Percentiles rank a stretch among this genome's conserved stretches.
Evolutionary conservation across 306 rosid genomes (phyloP).

Genomic region (Quercus gilva): DNA sequence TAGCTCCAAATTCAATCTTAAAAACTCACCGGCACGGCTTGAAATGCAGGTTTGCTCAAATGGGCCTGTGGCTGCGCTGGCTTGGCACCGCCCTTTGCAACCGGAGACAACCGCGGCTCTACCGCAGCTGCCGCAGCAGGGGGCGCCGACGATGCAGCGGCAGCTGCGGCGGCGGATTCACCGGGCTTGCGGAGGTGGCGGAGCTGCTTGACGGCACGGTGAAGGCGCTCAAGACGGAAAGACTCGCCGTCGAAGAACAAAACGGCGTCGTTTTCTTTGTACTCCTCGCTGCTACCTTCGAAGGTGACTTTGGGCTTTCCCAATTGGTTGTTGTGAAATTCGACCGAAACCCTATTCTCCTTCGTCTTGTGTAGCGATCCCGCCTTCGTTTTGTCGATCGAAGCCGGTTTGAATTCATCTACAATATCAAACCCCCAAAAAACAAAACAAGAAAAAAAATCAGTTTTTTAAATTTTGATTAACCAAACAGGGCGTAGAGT

Average conservation of each 20-base stretch:
- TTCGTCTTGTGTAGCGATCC: constrained; percentile 76
- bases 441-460: neutral
- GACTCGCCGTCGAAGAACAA: constrained; percentile 81
- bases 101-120: constrained; percentile 72
- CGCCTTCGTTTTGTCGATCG: constrained; percentile 73
- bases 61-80: constrained; percentile 6
- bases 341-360: constrained; percentile 81
- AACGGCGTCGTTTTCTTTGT: constrained; percentile 80
- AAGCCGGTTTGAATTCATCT: constrained; percentile 95
- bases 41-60: constrained; percentile 43
- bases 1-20: too few relatives aligned
- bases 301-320: constrained; percentile 92
- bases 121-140: constrained; percentile 38
- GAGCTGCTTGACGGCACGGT: constrained; percentile 79
- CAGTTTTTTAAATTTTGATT: neutral
- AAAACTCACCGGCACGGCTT: constrained; percentile 53
- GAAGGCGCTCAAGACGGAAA: constrained; percentile 73
- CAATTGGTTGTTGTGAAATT: constrained; percentile 80
- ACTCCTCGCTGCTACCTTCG: constrained; percentile 84
- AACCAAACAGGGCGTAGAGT: constrained; percentile 2
- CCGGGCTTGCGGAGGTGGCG: constrained; percentile 81
- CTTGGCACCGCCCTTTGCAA: constrained; percentile 46
- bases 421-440: constrained; percentile 11
- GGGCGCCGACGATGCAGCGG: neutral
- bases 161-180: constrained; percentile 52